Base-by-base conservation (phyloP, 345 rosid species). In the Toxicodendron radicans region DNA sequence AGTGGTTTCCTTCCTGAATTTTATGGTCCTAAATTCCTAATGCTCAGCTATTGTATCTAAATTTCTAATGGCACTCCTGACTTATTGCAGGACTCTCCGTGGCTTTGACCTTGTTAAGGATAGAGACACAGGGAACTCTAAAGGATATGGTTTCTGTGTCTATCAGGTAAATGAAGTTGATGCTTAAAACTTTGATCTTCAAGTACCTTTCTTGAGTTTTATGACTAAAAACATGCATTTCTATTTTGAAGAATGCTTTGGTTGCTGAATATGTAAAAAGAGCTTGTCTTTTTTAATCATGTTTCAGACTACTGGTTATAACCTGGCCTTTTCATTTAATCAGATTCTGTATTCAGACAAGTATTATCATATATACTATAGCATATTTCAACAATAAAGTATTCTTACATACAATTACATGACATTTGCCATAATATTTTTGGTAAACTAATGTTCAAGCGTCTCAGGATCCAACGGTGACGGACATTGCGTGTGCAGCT, bases 401-500 rank as follows among this genome's bases (percentile, higher is more conserved):
- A 38, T 38, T 38, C 43, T 5, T 38, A 7, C 43, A 35, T 35
- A 35, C 7, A 38, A 38, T 38, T 38, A 38, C 43, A 38, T 38
- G 43, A 20, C 3, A 16, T 23, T 18, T 21, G 43, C 3, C 10
- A 20, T 11, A 43, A 13, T 52, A 30, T 64, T 41, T 41, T 45
- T 58, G 33, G 48, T 66, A n/a, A 58, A 60, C 78, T 67, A 67
- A 58, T 67, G 64, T 30, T 4, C 38, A 58, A 59, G 41, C 46
- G 7, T 64, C 6, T 67, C 70, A 75, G 78, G 79, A 79, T 75
- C 79, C 79, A 43, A 56, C 76, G 0, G 83, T 79, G 62, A 79
- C 83, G n/a, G 83, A 79, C 61, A 68, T 75, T 13, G 83, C 79
- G 7, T 79, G 83, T 72, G 83, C 79, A 30, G 79, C 83, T 60